Percentiles rank a stretch among this genome's conserved stretches.
phyloP scores from a whole-genome alignment of 2,329 filamentous ascomycete genomes.

The Hypoxylon sp. region DNA sequence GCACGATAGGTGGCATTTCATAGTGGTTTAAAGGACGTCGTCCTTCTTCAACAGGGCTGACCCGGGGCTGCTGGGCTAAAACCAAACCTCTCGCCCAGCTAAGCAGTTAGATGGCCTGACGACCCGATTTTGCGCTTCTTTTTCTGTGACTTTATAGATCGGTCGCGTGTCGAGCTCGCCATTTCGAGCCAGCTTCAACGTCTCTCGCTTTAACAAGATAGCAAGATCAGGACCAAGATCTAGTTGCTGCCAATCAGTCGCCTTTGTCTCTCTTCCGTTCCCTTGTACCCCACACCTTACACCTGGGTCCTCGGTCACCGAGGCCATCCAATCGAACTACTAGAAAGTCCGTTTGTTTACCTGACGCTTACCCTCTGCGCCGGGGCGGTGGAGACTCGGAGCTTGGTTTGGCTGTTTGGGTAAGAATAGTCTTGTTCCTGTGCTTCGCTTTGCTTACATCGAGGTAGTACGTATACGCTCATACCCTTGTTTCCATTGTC shows the following conservation, averaged over 20 bases:
- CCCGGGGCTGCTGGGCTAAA: not conserved
- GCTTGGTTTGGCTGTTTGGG: too few relatives aligned
- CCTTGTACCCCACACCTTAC: slow-evolving; percentile 16
- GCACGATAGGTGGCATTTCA: not conserved
- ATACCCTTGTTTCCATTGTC: slow-evolving; percentile 1
- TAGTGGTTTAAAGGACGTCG: not conserved
- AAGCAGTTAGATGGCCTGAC: not conserved
- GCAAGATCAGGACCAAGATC: too few relatives aligned
- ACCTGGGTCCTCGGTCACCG: not conserved
- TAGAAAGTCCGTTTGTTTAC: slow-evolving; percentile 10
- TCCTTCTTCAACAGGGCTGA: not conserved
- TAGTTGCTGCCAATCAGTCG: slow-evolving; percentile 15
- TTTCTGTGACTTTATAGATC: not conserved
- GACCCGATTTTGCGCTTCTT: slow-evolving; percentile 1
- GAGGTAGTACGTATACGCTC: too few relatives aligned
- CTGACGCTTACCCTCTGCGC: slow-evolving; percentile 22
- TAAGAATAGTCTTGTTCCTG: slow-evolving; percentile 9
- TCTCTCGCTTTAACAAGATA: too few relatives aligned
- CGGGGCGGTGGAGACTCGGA: slow-evolving; percentile 30
- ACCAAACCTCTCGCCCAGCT: slow-evolving; percentile 4
- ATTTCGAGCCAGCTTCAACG: not conserved
- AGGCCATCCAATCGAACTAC: slow-evolving; percentile 20
- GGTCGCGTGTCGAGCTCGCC: slow-evolving; percentile 17
- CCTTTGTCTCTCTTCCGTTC: slow-evolving; percentile 17
- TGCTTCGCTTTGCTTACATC: not conserved